Evolutionary conservation across 352 stramenopile genomes (phyloP).

Genomic region (Globisporangium spinosum): DNA sequence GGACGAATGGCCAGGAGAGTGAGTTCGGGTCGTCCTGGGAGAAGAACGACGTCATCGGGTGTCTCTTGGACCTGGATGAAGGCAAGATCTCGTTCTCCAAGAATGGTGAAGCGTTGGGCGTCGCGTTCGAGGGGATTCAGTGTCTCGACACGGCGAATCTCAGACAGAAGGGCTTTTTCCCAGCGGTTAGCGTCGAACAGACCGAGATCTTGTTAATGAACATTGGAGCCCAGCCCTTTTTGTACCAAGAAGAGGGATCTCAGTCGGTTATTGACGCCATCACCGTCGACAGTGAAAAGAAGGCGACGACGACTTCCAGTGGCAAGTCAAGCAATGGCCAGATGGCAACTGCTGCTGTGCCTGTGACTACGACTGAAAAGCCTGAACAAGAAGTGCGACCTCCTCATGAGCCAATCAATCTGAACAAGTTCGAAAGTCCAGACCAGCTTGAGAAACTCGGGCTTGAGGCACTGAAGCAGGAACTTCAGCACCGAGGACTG

Average conservation of each 20-base stretch:
- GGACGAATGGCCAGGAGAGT: conserved; percentile 68
- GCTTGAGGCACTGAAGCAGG: conserved; percentile 90
- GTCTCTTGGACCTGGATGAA: conserved; percentile 73
- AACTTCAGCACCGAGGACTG: conserved; percentile 89
- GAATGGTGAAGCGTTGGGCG: conserved; percentile 73
- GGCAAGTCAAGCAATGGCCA: neutral
- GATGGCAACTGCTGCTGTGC: neutral
- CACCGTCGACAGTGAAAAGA: neutral
- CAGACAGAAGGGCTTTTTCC: conserved; percentile 50
- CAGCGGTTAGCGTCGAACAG: conserved; percentile 80
- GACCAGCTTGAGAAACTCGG: conserved; percentile 85
- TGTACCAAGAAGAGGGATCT: conserved; percentile 45
- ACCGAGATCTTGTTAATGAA: conserved; percentile 83
- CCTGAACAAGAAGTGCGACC: neutral
- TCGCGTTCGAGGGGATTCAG: conserved; percentile 56
- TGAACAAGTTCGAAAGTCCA: conserved; percentile 51
- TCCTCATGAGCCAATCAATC: conserved; percentile 32
- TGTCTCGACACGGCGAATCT: conserved; percentile 16
- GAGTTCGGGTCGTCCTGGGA: conserved; percentile 65
- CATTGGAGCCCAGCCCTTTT: conserved; percentile 73
- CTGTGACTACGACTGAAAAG: neutral
- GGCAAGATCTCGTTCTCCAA: conserved; percentile 74
- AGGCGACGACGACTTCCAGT: neutral
- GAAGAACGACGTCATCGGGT: conserved; percentile 87
- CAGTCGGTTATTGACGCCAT: conserved; percentile 45